Evolutionary conservation across 352 stramenopile genomes (phyloP).

Genomic region (Globisporangium carolinianum): DNA sequence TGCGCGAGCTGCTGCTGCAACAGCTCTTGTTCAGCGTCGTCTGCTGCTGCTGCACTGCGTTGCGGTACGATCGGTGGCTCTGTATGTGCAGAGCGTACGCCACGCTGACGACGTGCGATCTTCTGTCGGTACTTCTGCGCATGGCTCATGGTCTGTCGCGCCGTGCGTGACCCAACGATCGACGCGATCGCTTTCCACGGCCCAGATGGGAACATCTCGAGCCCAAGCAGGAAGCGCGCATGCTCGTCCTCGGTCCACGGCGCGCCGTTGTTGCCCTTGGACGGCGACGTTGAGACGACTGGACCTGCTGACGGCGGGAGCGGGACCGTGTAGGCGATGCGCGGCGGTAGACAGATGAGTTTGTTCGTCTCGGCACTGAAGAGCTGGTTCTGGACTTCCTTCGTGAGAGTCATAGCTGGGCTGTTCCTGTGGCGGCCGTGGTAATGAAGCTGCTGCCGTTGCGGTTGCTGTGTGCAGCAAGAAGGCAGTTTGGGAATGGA

Average conservation of each 20-base stretch:
- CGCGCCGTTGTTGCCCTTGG: background rate
- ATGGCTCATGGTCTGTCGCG: constrained; percentile 62
- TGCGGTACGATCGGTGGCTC: constrained; percentile 23
- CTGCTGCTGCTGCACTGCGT: constrained; percentile 5
- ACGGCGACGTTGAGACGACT: background rate
- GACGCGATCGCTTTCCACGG: constrained; percentile 22
- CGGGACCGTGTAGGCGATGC: background rate
- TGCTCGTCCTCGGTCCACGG: constrained; percentile 15
- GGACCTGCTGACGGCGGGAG: background rate
- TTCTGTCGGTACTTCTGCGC: constrained; percentile 10
- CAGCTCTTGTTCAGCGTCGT: background rate
- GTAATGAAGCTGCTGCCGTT: constrained; percentile 4
- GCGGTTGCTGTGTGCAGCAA: background rate
- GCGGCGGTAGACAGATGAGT: constrained; percentile 24
- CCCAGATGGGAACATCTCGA: constrained; percentile 20
- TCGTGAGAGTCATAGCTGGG: constrained; percentile 30
- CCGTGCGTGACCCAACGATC: constrained; percentile 17
- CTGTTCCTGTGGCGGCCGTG: constrained; percentile 4
- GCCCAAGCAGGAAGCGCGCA: constrained; percentile 17
- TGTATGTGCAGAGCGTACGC: background rate
- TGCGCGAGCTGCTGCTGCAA: background rate
- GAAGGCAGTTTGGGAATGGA: constrained; percentile 1
- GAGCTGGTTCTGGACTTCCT: constrained; percentile 25
- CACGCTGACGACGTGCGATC: background rate
- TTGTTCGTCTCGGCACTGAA: constrained; percentile 26